Evolutionary conservation across 2,329 filamentous ascomycete species (phyloP), one percentile per base, ranked within the genome.

Genomic region (Hypocreales sp.): DNA sequence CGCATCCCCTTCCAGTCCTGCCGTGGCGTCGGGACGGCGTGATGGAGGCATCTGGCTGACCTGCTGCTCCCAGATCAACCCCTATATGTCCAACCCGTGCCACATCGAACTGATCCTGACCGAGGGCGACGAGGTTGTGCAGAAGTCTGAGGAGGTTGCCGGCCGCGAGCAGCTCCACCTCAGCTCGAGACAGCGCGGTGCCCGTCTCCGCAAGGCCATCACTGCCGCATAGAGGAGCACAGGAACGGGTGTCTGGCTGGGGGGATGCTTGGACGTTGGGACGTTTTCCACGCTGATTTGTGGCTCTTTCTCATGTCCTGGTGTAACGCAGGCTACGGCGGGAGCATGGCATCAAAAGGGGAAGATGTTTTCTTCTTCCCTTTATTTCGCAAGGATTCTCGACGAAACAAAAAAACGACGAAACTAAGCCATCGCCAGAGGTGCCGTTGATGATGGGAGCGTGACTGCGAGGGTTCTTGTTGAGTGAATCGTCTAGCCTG

Each of bases 41-140:
- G n/a, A n/a, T n/a, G n/a, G n/a, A n/a, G n/a, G n/a, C n/a, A n/a
- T n/a, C n/a, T n/a, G n/a, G n/a, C n/a, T n/a, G n/a, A n/a, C n/a
- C n/a, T n/a, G n/a, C n/a, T n/a, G n/a, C n/a, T 11, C 5, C 5
- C 20, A 94, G 86, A 98, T 98, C 72, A 98, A 98, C 79, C 90
- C 90, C 40, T 98, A 95, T 77, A 95, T 98, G 92, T 94, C 86
- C 48, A 92, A 92, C 78, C 90, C 90, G 48, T 98, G 87, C 81
- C 90, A 98, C 79, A 93, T 98, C 63, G 92, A 98, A 72, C 71
- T 98, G 53, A 98, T 98, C 75, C 76, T 98, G 50, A 93, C 87
- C 56, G 92, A 98, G 75, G 84, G 72, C 51, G 80, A 92, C 56
- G 92, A 98, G 74, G 74, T 79, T 48, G 83, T 98, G 50, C 73